Evolutionary conservation across 208 protist genomes (phyloP), one percentile per base, ranked within the genome.

Genomic region (Trypanosoma boissoni): DNA sequence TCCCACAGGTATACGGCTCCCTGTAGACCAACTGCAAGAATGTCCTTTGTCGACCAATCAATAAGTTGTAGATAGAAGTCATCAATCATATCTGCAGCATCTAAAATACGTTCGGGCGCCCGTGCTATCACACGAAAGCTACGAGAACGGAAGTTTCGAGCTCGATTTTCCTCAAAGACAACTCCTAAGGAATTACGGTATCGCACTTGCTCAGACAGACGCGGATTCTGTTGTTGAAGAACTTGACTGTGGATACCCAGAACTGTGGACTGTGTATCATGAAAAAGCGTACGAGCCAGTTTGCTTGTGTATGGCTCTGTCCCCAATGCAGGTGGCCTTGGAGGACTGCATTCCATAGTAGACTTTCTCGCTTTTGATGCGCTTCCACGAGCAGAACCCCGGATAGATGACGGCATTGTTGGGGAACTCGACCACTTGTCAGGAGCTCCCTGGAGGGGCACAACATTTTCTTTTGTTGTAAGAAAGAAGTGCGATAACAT

Each of bases 51-150:
- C 39, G 74, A 88, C 97, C 98, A 99, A 78, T 99, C 98, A 2
- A 99, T 81, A 6, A 99, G 76, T 68, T 99, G 99, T 10, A 99
- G 81, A 83, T 99, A 99, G 64, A 98, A 99, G 84, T 99, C 98
- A 60, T 99, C 98, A 45, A 97, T 67, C 50, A 99, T 78, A 54
- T 98, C 96, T 1, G 97, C 98, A 23, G 98, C 98, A 72, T 99
- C 98, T 1, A 99, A 77, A 39, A 99, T 97, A 58, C 93, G 80
- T 52, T 99, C 95, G 2, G 96, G 88, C 1, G 83, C 95, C 46
- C 95, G 76, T 14, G 97, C 78, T 59, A 98, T 98, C 39, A 92
- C 58, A 32, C 91, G 81, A 64, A 96, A 96, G 0, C 73, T 75
- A 34, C 74, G 54, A 27, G 80, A 83, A 26, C 52, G 69, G 66